Evolutionary conservation across 2,329 filamentous ascomycete genomes (phyloP).

Genomic region (Pseudogymnoascus sp.): DNA sequence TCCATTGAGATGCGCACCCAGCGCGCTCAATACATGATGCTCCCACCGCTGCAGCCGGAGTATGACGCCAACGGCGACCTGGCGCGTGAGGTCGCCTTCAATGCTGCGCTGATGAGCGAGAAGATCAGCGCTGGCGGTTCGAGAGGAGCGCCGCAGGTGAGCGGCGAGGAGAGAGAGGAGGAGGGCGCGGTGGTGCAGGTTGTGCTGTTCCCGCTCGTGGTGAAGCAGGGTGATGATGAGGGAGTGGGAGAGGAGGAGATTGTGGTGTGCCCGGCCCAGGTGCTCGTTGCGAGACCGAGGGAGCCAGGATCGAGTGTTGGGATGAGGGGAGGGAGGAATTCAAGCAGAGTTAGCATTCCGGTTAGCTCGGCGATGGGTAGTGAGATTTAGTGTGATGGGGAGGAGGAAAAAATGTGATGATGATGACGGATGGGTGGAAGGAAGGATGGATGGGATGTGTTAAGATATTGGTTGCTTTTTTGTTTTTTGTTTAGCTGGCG

Average conservation of each 20-base stretch:
- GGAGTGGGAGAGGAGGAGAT: constrained; percentile 90
- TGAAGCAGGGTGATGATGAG: constrained; percentile 87
- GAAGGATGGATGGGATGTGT: neutral
- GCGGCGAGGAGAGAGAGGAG: constrained; percentile 72
- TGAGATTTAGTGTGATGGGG: constrained; percentile 2
- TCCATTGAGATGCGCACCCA: constrained; percentile 97
- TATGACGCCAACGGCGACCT: constrained; percentile 92
- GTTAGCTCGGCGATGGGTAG: constrained; percentile 4
- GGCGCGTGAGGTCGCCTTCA: constrained; percentile 81
- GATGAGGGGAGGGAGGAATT: constrained; percentile 8
- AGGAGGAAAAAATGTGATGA: constrained; percentile 6
- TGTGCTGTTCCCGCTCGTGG: constrained; percentile 91
- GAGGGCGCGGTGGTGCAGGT: constrained; percentile 75
- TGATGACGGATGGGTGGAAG: neutral
- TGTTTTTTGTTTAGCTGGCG: neutral
- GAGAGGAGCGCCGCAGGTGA: constrained; percentile 30
- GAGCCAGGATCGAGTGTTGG: constrained; percentile 21
- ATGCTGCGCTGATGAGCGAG: constrained; percentile 91
- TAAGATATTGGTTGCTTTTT: constrained; percentile 9
- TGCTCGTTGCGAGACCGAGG: constrained; percentile 61
- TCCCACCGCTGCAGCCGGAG: constrained; percentile 87
- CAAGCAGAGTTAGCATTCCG: neutral
- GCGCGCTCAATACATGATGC: constrained; percentile 96
- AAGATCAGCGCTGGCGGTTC: constrained; percentile 35
- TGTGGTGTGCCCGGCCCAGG: constrained; percentile 90